A percentile compares a stretch with the other conserved stretches of the same genome.
Evolutionary conservation across 345 rosid genomes (phyloP).

Genomic region (Triadica sebifera): DNA sequence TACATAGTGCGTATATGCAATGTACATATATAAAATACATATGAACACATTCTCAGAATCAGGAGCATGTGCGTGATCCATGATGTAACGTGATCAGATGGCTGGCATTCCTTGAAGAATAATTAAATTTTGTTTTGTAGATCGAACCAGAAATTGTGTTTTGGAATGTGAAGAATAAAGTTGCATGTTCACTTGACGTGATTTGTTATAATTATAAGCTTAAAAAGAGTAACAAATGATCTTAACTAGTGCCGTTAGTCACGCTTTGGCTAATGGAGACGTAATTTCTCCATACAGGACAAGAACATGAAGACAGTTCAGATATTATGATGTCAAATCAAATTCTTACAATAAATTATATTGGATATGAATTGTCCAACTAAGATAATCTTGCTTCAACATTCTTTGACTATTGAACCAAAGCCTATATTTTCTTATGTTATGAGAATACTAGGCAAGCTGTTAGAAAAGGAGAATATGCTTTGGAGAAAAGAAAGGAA

Average conservation of each 20-base stretch:
- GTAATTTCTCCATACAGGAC: background rate
- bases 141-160: background rate
- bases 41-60: background rate
- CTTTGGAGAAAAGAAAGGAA: no score
- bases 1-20: no score
- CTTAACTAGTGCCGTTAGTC: constrained; percentile 2
- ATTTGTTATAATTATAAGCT: background rate
- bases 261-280: background rate
- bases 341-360: no score
- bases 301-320: background rate
- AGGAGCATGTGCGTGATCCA: background rate
- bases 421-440: no score
- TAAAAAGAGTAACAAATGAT: background rate
- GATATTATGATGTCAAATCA: no score
- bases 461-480: no score
- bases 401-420: no score
- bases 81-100: background rate
- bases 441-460: no score
- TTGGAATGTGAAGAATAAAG: background rate
- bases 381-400: no score
- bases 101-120: background rate
- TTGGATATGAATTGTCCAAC: no score
- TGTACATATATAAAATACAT: background rate
- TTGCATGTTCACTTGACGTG: background rate
- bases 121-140: no score